phyloP scores from a whole-genome alignment of 495 filamentous ascomycete species.

The Trichoderma erinaceum region DNA sequence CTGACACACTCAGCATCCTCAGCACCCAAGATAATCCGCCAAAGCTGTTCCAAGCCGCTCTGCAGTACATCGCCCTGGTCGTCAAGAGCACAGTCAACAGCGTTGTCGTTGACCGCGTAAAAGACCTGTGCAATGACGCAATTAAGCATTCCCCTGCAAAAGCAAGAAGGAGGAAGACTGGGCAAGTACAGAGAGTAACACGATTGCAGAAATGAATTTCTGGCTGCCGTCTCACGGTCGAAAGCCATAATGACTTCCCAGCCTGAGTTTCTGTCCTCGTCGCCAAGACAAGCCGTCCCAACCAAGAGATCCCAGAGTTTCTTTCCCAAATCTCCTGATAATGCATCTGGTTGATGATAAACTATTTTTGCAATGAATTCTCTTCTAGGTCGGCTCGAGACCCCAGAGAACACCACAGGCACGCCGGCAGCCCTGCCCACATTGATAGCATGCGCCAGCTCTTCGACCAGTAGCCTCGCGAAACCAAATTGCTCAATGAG shows the following conservation, averaged over 20 bases:
- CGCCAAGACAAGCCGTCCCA: constrained; percentile 48
- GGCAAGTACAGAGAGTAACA: constrained; percentile 65
- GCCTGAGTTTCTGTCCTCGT: constrained; percentile 50
- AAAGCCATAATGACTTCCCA: constrained; percentile 61
- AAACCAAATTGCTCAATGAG: constrained; percentile 41
- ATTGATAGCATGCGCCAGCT: constrained; percentile 40
- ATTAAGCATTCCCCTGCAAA: constrained; percentile 57
- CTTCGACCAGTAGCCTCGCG: constrained; percentile 40
- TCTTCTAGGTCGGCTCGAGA: constrained; percentile 45
- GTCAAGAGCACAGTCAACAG: constrained; percentile 34
- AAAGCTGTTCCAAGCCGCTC: constrained; percentile 68
- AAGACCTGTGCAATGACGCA: constrained; percentile 53
- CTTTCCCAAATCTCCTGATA: constrained; percentile 53
- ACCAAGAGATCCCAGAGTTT: constrained; percentile 64
- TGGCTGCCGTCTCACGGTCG: constrained; percentile 35
- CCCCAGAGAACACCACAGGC: constrained; percentile 33
- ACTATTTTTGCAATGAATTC: constrained; percentile 55
- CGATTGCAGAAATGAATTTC: constrained; percentile 59
- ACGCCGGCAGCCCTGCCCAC: constrained; percentile 31
- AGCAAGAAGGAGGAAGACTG: constrained; percentile 53
- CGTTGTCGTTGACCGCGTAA: constrained; percentile 34
- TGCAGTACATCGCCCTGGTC: constrained; percentile 36
- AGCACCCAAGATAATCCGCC: constrained; percentile 72
- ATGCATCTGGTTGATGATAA: constrained; percentile 49
- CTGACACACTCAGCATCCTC: constrained; percentile 63